Base-by-base conservation (phyloP, 306 rosid genomes). In the Rubus idaeus region DNA sequence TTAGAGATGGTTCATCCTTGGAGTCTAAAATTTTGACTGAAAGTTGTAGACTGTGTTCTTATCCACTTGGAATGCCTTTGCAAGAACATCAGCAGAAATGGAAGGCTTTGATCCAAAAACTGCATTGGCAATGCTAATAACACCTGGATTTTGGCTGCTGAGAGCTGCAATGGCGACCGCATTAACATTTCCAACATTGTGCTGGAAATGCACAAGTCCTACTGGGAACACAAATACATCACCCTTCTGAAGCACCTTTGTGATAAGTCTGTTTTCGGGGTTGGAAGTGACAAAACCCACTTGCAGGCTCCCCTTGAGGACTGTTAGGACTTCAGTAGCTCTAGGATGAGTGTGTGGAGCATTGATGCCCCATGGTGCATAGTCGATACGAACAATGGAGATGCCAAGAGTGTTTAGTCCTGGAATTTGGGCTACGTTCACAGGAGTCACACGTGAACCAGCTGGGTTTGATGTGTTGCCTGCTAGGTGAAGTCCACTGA, bases 121-220 rank as follows among this genome's bases (percentile, higher is more conserved):
- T 0, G 77, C 75, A n/a, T 85, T 75, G 0, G 81, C 85, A 78
- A 81, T 39, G 10, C 79, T 81, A 20, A 79, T 6, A 42, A 77
- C 82, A 10, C 86, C 88, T 0, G 89, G 84, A 68, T 83, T 86
- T 53, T 86, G 86, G 73, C 86, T 82, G 74, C 78, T 85, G 10
- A 85, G 53, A 69, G 84, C 80, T 37, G 86, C 70, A 60, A 85
- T 45, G 21, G 88, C 88, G 0, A 68, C 57, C 0, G 86, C 86
- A 10, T 68, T 71, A 17, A 51, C 35, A 10, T 70, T 18, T 0
- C 62, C 82, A 6, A 73, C 8, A 30, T 82, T 85, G 41, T 61
- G 52, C 70, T 85, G 88, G 58, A 58, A 85, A 65, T 85, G 83
- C 17, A 78, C 17, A 11, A 81, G 86, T 6, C 86, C 88, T 3